A percentile compares a stretch with the other conserved stretches of the same genome.
Evolutionary conservation across 179 eudicot species (phyloP).

Genomic region (Patellifolia procumbens): DNA sequence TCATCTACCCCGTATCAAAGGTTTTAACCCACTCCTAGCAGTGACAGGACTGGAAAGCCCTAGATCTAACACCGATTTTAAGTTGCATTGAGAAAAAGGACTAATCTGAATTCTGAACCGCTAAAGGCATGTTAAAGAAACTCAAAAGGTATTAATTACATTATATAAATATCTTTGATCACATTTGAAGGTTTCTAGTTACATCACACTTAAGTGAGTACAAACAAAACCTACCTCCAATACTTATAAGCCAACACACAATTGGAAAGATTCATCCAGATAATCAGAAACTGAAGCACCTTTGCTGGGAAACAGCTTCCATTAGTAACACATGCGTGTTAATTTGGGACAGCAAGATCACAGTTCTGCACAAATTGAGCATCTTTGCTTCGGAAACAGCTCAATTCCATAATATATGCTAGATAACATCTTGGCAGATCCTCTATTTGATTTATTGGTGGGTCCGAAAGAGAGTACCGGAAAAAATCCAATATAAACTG

Average conservation of each 20-base stretch:
- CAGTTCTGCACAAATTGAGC: not conserved
- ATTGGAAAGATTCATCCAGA: slow-evolving; percentile 5
- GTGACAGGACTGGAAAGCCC: not conserved
- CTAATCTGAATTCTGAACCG: not conserved
- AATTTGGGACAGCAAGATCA: not conserved
- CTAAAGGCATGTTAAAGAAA: not conserved
- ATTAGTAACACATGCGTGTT: not conserved
- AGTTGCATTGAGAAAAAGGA: not conserved
- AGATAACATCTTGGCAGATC: not conserved
- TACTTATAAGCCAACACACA: not conserved
- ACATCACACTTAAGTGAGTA: not conserved
- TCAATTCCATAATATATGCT: not conserved
- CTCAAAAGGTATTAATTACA: not conserved
- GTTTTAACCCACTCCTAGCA: not conserved
- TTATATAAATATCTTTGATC: not conserved
- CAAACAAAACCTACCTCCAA: not conserved
- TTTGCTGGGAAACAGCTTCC: not conserved
- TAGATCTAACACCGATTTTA: not conserved
- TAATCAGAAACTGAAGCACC: not conserved
- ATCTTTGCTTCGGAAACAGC: not conserved
- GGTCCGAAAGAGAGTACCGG: not conserved
- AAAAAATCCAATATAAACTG: not conserved
- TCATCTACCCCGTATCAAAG: not conserved
- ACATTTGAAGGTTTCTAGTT: slow-evolving; percentile 1
- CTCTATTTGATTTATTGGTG: not conserved